phyloP scores from a whole-genome alignment of 345 rosid species.

The Citrus trifoliata region DNA sequence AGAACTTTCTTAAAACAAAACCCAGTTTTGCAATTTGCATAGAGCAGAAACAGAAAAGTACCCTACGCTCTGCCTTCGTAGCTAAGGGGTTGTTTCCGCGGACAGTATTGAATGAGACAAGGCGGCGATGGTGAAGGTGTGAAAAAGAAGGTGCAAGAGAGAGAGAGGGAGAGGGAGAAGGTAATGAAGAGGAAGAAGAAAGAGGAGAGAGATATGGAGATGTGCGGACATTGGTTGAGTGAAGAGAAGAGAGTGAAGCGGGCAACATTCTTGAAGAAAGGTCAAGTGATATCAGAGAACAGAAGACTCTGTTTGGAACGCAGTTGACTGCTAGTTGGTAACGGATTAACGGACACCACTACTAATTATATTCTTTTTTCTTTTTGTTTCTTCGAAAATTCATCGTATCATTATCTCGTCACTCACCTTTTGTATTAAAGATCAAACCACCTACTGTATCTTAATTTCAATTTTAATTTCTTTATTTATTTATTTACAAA shows the following conservation, averaged over 20 bases:
- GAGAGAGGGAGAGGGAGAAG: conserved; percentile 28
- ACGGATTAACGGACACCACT: conserved; percentile 41
- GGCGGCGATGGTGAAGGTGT: conserved; percentile 17
- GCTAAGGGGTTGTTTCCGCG: conserved; percentile 17
- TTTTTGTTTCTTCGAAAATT: not conserved
- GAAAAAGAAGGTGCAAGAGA: conserved; percentile 21
- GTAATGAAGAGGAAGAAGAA: conserved; percentile 22
- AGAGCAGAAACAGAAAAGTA: not conserved
- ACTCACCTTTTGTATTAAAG: not conserved
- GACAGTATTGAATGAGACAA: conserved; percentile 25
- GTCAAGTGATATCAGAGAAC: too few relatives aligned
- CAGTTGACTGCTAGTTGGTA: not conserved
- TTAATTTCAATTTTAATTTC: too few relatives aligned
- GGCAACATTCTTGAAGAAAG: conserved; percentile 16
- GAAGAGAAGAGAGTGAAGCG: conserved; percentile 29
- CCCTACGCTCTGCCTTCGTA: conserved; percentile 32
- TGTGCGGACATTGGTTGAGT: conserved; percentile 20
- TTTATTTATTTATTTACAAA: too few relatives aligned
- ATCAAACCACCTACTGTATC: too few relatives aligned
- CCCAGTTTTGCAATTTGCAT: not conserved
- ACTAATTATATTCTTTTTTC: not conserved
- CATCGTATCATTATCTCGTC: not conserved
- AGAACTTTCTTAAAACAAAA: not conserved
- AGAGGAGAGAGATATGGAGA: conserved; percentile 25
- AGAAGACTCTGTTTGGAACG: not conserved